phyloP scores from a whole-genome alignment of 257 asterid species.

The Nicotiana tabacum region DNA sequence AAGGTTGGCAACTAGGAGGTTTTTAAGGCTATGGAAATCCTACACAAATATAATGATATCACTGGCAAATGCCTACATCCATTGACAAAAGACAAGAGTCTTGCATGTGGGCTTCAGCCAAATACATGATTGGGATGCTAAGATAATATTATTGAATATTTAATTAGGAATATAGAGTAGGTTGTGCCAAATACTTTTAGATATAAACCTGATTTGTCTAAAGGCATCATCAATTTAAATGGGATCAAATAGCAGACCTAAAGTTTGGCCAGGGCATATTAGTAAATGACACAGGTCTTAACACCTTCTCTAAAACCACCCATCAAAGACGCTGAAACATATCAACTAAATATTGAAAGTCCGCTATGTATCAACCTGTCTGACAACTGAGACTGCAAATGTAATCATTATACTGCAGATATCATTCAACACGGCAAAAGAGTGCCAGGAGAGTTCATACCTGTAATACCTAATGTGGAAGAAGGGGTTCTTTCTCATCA shows the following conservation, averaged over 20 bases:
- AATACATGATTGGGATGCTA: neutral
- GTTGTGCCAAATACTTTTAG: neutral
- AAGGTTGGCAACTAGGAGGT: neutral
- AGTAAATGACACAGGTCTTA: neutral
- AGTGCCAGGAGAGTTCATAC: neutral
- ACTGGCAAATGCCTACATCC: neutral
- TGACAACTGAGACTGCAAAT: neutral
- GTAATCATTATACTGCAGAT: neutral
- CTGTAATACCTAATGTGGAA: constrained; percentile 11
- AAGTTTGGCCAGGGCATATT: neutral
- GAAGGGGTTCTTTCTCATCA: constrained; percentile 20
- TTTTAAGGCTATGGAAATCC: no score
- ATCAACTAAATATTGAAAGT: neutral
- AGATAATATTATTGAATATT: neutral
- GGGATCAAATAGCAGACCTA: neutral
- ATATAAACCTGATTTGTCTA: neutral
- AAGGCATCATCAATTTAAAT: neutral
- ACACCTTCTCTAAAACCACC: neutral
- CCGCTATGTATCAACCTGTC: neutral
- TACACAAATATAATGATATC: no score
- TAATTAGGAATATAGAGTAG: neutral
- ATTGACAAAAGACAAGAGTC: neutral
- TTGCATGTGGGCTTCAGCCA: neutral
- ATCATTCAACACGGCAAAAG: neutral
- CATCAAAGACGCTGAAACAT: neutral